These are phyloP conservation scores for Lanmaoa rubissima DNA, from an alignment of 768 basidiomycete species.

Conservation along the genomic window DNA sequence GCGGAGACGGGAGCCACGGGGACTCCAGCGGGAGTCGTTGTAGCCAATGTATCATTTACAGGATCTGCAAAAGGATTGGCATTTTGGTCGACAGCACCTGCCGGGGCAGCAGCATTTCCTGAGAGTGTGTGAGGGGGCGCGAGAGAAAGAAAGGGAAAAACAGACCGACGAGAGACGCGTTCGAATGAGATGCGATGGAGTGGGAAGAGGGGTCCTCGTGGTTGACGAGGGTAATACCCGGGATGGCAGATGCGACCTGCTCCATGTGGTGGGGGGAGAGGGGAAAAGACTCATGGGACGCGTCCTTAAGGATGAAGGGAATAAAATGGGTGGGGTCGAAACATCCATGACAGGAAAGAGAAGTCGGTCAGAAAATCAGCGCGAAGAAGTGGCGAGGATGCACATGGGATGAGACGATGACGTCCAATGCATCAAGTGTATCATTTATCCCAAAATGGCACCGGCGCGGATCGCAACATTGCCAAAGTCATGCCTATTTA, in stretches of 20 bases:
- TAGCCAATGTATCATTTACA: background rate
- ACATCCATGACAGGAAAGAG: background rate
- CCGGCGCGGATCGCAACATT: too few relatives aligned
- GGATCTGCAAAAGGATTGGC: constrained; percentile 13
- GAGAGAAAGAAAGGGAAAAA: too few relatives aligned
- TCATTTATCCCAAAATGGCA: too few relatives aligned
- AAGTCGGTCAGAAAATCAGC: background rate
- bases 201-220: background rate
- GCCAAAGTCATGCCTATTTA: too few relatives aligned
- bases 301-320: too few relatives aligned
- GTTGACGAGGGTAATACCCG: background rate
- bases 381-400: background rate
- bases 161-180: constrained; percentile 19
- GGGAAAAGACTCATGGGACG: too few relatives aligned
- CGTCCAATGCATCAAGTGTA: background rate
- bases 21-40: constrained; percentile 9
- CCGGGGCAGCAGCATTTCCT: constrained; percentile 13
- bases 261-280: constrained; percentile 1
- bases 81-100: background rate
- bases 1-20: background rate
- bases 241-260: background rate
- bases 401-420: background rate
- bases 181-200: constrained; percentile 6
- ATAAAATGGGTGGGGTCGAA: background rate
- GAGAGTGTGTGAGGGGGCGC: background rate